Percentiles rank a stretch among this genome's conserved stretches.
These are phyloP conservation scores for Glonium stellatum DNA, from an alignment of 495 filamentous ascomycete species.

Conservation along the genomic window DNA sequence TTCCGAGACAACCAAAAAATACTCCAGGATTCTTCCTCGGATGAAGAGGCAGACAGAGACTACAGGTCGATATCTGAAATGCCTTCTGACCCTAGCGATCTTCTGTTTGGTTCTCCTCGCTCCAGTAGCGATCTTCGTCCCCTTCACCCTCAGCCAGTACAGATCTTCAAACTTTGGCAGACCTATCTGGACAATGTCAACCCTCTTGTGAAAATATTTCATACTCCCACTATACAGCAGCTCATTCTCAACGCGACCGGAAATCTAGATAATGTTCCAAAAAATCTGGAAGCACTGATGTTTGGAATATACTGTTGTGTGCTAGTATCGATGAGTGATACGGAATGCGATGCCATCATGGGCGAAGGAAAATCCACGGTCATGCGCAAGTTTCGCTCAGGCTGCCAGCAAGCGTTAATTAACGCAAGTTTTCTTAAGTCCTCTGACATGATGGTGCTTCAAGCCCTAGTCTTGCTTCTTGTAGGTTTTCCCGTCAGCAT, in stretches of 20 bases:
- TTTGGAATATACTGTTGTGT: slow-evolving; percentile 49
- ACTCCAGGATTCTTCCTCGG: slow-evolving; percentile 14
- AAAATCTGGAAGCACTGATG: slow-evolving; percentile 42
- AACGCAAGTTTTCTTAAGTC: slow-evolving; percentile 46
- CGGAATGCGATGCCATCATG: slow-evolving; percentile 45
- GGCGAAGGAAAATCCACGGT: slow-evolving; percentile 40
- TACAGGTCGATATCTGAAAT: not conserved
- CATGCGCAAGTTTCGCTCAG: slow-evolving; percentile 40
- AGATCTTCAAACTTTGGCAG: slow-evolving; percentile 57
- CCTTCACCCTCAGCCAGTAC: slow-evolving; percentile 23
- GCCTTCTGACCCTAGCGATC: slow-evolving; percentile 1
- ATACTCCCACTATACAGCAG: slow-evolving; percentile 57
- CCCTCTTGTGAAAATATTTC: slow-evolving; percentile 63
- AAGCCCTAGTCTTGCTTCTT: slow-evolving; percentile 48
- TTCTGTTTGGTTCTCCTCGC: slow-evolving; percentile 10
- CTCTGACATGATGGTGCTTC: slow-evolving; percentile 47
- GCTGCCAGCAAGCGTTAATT: slow-evolving; percentile 43
- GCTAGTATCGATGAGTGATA: slow-evolving; percentile 40
- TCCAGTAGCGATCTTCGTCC: slow-evolving; percentile 2
- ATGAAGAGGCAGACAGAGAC: slow-evolving; percentile 3
- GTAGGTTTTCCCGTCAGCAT: slow-evolving; percentile 32
- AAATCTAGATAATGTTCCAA: slow-evolving; percentile 39
- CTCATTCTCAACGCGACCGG: slow-evolving; percentile 40
- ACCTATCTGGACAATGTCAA: slow-evolving; percentile 40
- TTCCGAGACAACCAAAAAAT: slow-evolving; percentile 21